Percentiles rank a stretch among this genome's conserved stretches.
Evolutionary conservation across 2,329 filamentous ascomycete genomes (phyloP).

Genomic region (Davidsoniella eucalypti): DNA sequence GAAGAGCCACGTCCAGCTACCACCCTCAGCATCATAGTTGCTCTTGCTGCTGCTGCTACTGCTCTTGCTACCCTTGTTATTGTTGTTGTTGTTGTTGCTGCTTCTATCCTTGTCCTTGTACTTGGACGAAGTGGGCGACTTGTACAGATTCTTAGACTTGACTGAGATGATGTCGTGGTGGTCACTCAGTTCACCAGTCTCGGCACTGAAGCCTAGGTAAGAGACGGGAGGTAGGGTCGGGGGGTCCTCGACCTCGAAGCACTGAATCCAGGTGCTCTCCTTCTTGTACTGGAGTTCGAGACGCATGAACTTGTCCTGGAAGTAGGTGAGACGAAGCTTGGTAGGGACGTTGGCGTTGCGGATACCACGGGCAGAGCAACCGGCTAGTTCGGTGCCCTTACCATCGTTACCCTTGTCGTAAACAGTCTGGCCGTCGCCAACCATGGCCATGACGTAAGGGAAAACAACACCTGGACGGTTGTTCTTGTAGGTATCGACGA

Average conservation of each 20-base stretch:
- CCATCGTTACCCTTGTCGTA: constrained; percentile 95
- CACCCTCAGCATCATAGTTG: constrained; percentile 19
- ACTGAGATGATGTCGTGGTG: constrained; percentile 94
- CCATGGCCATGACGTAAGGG: constrained; percentile 97
- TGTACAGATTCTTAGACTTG: constrained; percentile 76
- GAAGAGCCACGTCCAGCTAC: constrained; percentile 47
- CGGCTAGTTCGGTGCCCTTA: constrained; percentile 80
- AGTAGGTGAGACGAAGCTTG: constrained; percentile 81
- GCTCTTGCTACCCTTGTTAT: constrained; percentile 17
- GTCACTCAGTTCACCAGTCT: constrained; percentile 91
- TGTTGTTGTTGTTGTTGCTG: constrained; percentile 20
- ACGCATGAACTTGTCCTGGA: constrained; percentile 83
- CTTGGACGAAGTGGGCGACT: constrained; percentile 28
- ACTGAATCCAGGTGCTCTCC: constrained; percentile 73
- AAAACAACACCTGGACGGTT: constrained; percentile 91
- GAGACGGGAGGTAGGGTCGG: constrained; percentile 64
- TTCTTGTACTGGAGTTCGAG: constrained; percentile 90
- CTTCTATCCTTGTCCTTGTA: constrained; percentile 20
- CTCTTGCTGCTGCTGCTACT: constrained; percentile 3
- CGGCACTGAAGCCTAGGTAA: constrained; percentile 64
- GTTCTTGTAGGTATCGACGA: constrained; percentile 99
- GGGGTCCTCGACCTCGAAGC: constrained; percentile 59
- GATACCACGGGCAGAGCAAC: constrained; percentile 86
- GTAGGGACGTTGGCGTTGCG: constrained; percentile 66
- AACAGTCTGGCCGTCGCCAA: constrained; percentile 71